These are phyloP conservation scores for Salix arbutifolia DNA, from an alignment of 345 rosid species.

Conservation along the genomic window DNA sequence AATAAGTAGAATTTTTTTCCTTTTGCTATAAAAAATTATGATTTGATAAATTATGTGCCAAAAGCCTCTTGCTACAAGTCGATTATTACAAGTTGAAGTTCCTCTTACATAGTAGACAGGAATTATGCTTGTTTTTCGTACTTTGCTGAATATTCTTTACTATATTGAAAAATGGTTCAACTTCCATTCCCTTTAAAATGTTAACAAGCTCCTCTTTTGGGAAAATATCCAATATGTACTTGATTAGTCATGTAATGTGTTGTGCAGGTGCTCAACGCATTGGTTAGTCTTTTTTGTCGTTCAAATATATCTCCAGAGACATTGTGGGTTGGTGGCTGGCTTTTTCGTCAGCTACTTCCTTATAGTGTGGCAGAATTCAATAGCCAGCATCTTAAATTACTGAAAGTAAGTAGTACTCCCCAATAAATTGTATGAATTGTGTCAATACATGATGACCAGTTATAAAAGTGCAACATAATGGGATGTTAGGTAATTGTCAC, in stretches of 20 bases:
- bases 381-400: slow-evolving; percentile 60
- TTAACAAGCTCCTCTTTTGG: background rate
- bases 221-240: background rate
- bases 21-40: background rate
- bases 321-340: slow-evolving; percentile 98
- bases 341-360: slow-evolving; percentile 91
- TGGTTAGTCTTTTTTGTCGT: slow-evolving; percentile 84
- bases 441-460: background rate
- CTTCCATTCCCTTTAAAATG: background rate
- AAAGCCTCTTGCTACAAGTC: background rate
- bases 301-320: slow-evolving; percentile 83
- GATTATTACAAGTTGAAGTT: background rate
- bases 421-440: background rate
- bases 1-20: background rate
- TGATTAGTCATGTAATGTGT: background rate
- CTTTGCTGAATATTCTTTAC: background rate
- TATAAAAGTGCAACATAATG: background rate
- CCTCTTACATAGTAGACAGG: background rate
- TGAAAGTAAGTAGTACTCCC: slow-evolving; percentile 46
- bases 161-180: background rate
- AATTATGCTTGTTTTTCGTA: background rate
- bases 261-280: slow-evolving; percentile 76
- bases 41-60: background rate
- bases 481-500: background rate
- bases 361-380: slow-evolving; percentile 81